Base-by-base conservation (phyloP, 192 early-diverging fungal genomes). In the Diversispora eburnea region DNA sequence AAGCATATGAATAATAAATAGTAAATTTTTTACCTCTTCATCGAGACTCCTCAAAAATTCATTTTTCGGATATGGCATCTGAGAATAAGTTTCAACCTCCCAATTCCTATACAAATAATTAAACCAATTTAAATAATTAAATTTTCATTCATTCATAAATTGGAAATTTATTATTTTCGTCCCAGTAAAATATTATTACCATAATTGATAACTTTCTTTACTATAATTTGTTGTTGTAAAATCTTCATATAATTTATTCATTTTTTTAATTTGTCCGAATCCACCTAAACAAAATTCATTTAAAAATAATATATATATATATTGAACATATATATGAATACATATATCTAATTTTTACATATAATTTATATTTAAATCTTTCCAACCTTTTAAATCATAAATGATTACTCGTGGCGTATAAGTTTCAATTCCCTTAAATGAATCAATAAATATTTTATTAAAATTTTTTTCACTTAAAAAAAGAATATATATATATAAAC, bases 381-480 rank as follows among this genome's bases (percentile, higher is more conserved):
- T 8, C 17, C 22, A 67, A 83, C 90, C 93, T 79, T 91, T 92
- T 65, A 91, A 72, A 70, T 98, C 96, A 72, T 89, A 92, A 45
- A 93, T 80, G 70, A 98, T 63, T 7, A 89, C 80, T 45, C 96
- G 85, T 19, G 96, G 96, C 33, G 87, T 88, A 73, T 85, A 91
- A 10, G 86, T 90, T 64, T 84, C 86, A 8, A 84, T 80, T 46
- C 89, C 88, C 86, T 91, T 68, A 64, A n/a, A 41, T 5, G 59
- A 8, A 20, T 15, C 15, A 45, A 43, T 42, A 15, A 43, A 43
- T 15, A 7, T 41, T 9, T 7, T 1, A 22, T 45, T 45, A 45
- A n/a, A 2, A 43, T 59, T 49, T 59, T 59, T 63, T 15, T 33
- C 25, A 33, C 25, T 33, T 54, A 6, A 25, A 13, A 4, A n/a